phyloP scores from a whole-genome alignment of 805 yeast species.

The Nakazawaea molendinolei region DNA sequence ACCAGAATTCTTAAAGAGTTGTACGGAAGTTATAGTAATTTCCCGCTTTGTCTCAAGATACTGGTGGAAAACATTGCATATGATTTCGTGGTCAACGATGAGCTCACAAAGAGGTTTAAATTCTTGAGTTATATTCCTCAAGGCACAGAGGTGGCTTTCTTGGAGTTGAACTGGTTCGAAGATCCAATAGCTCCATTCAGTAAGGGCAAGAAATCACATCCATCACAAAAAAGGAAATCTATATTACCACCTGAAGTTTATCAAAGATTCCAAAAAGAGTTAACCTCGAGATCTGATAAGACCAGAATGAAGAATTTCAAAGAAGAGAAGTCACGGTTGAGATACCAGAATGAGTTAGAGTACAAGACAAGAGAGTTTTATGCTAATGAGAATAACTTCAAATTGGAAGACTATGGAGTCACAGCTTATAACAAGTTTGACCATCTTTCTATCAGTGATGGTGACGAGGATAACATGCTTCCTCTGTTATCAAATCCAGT shows the following conservation, averaged over 20 bases:
- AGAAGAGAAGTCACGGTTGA: slow-evolving; percentile 55
- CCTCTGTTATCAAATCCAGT: slow-evolving; percentile 30
- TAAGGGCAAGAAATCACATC: slow-evolving; percentile 20
- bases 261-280: slow-evolving; percentile 43
- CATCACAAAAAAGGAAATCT: slow-evolving; percentile 13
- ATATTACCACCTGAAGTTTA: slow-evolving; percentile 36
- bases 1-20: slow-evolving; percentile 60
- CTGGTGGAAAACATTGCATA: slow-evolving; percentile 64
- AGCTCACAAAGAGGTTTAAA: slow-evolving; percentile 53
- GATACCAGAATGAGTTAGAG: slow-evolving; percentile 55
- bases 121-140: slow-evolving; percentile 76
- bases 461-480: slow-evolving; percentile 31
- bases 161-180: slow-evolving; percentile 77
- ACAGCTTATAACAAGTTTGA: slow-evolving; percentile 4
- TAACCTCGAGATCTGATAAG: slow-evolving; percentile 48
- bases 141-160: slow-evolving; percentile 76
- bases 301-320: slow-evolving; percentile 40
- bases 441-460: slow-evolving; percentile 20
- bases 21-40: slow-evolving; percentile 51
- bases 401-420: slow-evolving; percentile 29
- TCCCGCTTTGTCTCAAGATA: slow-evolving; percentile 61
- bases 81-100: slow-evolving; percentile 58
- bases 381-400: slow-evolving; percentile 43
- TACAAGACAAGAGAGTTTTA: slow-evolving; percentile 51
- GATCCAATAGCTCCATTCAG: slow-evolving; percentile 19